Evolutionary conservation across 495 filamentous ascomycete genomes (phyloP), one percentile per base, ranked within the genome.

Genomic region (Arthonia radiata): DNA sequence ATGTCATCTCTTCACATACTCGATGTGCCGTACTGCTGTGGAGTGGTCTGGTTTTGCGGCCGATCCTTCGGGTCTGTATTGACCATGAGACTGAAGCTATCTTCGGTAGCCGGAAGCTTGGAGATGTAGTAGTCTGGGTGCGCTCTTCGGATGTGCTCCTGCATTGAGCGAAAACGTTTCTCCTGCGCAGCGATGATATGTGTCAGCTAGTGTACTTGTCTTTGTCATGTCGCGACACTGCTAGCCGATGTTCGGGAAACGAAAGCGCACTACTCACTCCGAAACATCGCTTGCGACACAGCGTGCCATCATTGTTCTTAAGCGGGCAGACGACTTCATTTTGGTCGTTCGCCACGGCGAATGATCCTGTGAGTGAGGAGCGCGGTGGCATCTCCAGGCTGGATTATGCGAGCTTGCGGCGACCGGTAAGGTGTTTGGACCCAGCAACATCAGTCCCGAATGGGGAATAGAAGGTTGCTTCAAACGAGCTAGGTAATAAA

Each of bases 101-200:
- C 86, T 46, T 93, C 82, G 38, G 86, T 97, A 24, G 86, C 86
- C 45, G 86, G 86, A 41, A 97, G 78, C 68, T 94, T 97, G 33
- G 86, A 68, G 37, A 97, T 92, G 51, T 93, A 97, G 51, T 93
- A 71, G 42, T 89, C 83, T 29, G 86, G 89, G 51, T 97, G 86
- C 44, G 86, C 86, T 47, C 86, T 69, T 38, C 86, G 78, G 38
- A 97, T 94, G 43, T 97, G 86, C 62, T 97, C 86, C 56, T 93
- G 89, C 76, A 97, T 97, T 27, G 83, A 93, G 44, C 86, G 82
- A 59, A 80, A 97, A 40, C 81, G 71, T 52, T 92, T 91, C 55
- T 92, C 81, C 80, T 92, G 50, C 44, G 37, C 24, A 24, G 25
- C 31, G 18, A 15, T 15, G 25, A 22, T 27, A 38, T 31, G 37